Evolutionary conservation across 768 basidiomycete species (phyloP).

Genomic region (Suillus fuscotomentosus): DNA sequence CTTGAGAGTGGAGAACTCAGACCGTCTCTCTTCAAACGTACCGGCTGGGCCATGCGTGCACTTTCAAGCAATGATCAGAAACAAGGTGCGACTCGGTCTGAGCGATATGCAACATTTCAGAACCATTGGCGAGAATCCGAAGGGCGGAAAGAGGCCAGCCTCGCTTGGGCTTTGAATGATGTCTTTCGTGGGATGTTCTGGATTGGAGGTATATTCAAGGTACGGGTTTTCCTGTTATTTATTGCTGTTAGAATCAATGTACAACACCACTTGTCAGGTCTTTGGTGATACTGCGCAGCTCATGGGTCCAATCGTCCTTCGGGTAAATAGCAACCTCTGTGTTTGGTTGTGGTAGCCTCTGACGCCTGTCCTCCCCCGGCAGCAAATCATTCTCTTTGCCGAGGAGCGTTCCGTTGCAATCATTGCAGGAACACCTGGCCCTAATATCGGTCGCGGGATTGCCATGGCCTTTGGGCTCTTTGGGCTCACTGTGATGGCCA

Average conservation of each 20-base stretch:
- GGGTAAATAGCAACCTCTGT: conserved; percentile 31
- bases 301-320: conserved; percentile 62
- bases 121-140: conserved; percentile 43
- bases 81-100: conserved; percentile 19
- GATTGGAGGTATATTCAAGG: conserved; percentile 61
- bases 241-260: background rate
- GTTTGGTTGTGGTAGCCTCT: background rate
- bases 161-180: conserved; percentile 62
- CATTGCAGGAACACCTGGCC: conserved; percentile 30
- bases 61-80: conserved; percentile 8
- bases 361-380: background rate
- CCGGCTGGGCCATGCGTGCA: conserved; percentile 38
- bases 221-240: conserved; percentile 13
- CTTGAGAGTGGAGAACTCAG: conserved; percentile 44
- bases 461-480: conserved; percentile 59
- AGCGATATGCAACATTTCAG: conserved; percentile 32
- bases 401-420: conserved; percentile 44
- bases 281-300: conserved; percentile 60
- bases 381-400: conserved; percentile 63
- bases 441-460: conserved; percentile 52
- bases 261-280: conserved; percentile 36
- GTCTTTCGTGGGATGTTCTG: conserved; percentile 59
- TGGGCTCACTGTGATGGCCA: conserved; percentile 46
- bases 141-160: conserved; percentile 47
- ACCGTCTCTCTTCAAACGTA: conserved; percentile 38